Percentiles rank a stretch among this genome's conserved stretches.
These are phyloP conservation scores for Populus hybrid DNA, from an alignment of 441 rosid species.

Conservation along the genomic window DNA sequence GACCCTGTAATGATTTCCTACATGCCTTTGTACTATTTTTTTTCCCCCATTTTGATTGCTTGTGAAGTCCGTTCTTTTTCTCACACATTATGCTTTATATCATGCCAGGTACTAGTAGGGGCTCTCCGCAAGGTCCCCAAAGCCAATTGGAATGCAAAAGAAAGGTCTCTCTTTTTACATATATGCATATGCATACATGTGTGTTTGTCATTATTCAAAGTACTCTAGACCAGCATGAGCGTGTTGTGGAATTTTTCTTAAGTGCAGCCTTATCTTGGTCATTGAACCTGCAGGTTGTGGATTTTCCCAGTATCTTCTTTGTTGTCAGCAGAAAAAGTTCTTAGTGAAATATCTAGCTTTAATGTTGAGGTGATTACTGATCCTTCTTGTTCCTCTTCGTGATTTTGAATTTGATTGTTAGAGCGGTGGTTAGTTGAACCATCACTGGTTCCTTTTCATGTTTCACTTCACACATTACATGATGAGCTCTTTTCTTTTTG, in stretches of 20 bases:
- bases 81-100: slow-evolving; percentile 10
- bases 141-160: slow-evolving; percentile 91
- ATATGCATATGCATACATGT: background rate
- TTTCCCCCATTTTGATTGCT: background rate
- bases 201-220: background rate
- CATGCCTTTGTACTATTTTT: background rate
- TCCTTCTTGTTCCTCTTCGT: background rate
- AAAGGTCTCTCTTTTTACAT: slow-evolving; percentile 48
- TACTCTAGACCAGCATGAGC: background rate
- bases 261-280: slow-evolving; percentile 22
- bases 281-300: slow-evolving; percentile 64
- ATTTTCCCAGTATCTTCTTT: slow-evolving; percentile 71
- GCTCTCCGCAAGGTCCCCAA: slow-evolving; percentile 79
- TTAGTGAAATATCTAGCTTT: slow-evolving; percentile 43
- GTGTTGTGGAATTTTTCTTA: slow-evolving; percentile 10
- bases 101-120: slow-evolving; percentile 55
- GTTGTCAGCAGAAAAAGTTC: slow-evolving; percentile 58
- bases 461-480: background rate
- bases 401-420: slow-evolving; percentile 1
- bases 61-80: background rate
- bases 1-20: slow-evolving; percentile 45
- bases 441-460: background rate
- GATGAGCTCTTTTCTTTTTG: background rate
- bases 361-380: slow-evolving; percentile 57
- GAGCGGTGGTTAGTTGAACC: background rate